These are phyloP conservation scores for Leptodermis oblonga DNA, from an alignment of 257 asterid genomes.

Conservation along the genomic window DNA sequence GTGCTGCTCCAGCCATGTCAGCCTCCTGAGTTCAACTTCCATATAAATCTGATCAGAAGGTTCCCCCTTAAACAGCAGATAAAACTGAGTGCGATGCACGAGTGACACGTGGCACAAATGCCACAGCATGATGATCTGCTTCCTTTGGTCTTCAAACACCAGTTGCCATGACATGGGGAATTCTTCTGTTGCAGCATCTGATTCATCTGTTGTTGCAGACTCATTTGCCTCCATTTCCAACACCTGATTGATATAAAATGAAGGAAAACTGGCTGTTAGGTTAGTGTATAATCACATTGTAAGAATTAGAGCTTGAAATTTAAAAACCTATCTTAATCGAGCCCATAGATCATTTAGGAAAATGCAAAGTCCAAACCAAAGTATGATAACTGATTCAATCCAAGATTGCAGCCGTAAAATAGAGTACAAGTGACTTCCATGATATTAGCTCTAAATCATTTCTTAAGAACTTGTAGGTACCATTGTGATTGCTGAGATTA, in stretches of 20 bases:
- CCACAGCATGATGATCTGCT: constrained; percentile 90
- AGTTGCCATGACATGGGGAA: constrained; percentile 59
- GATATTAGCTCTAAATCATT: neutral
- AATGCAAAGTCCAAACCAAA: neutral
- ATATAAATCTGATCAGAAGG: constrained; percentile 78
- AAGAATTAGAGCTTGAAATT: too few species aligned
- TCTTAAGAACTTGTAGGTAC: neutral
- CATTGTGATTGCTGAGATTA: neutral
- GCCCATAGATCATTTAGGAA: neutral
- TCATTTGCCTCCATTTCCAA: constrained; percentile 80
- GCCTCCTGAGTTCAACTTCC: constrained; percentile 88
- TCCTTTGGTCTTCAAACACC: constrained; percentile 75
- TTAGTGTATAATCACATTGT: too few species aligned
- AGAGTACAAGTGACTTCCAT: neutral
- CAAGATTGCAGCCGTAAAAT: neutral
- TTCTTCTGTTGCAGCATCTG: constrained; percentile 37
- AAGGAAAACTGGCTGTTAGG: too few species aligned
- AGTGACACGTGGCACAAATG: constrained; percentile 91
- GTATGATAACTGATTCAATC: neutral
- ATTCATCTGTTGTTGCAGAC: constrained; percentile 50
- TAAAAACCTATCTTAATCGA: neutral
- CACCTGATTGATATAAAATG: constrained; percentile 47
- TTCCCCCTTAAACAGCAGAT: constrained; percentile 76
- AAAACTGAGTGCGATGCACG: constrained; percentile 85
- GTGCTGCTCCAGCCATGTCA: constrained; percentile 92